Evolutionary conservation across 2,329 filamentous ascomycete genomes (phyloP).

Genomic region (Lasiodiplodia sp.): DNA sequence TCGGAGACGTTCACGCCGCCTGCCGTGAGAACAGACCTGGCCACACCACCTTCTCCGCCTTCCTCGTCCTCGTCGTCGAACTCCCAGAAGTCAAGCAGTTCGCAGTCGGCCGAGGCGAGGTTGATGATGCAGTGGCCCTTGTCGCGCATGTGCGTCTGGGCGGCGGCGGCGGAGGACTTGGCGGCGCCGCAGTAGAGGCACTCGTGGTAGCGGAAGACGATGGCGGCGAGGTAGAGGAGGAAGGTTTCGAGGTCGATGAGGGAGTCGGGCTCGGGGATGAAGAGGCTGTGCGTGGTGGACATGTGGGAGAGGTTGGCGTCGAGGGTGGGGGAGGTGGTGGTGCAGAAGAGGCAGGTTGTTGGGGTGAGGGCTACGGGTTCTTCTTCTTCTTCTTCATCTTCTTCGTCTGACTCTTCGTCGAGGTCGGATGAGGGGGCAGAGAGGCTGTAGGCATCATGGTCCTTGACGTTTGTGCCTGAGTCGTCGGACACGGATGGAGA

Average conservation of each 20-base stretch:
- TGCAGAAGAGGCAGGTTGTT: constrained; percentile 45
- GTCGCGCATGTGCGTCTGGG: constrained; percentile 48
- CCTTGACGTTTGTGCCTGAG: too few species aligned
- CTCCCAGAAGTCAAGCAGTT: constrained; percentile 45
- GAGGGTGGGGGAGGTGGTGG: constrained; percentile 29
- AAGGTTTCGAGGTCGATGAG: constrained; percentile 41
- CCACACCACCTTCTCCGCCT: too few species aligned
- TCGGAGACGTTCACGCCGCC: constrained; percentile 33
- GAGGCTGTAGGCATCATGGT: background rate
- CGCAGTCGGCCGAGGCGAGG: constrained; percentile 40
- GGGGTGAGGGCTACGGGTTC: background rate
- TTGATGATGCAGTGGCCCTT: constrained; percentile 47
- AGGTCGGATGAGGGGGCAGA: background rate
- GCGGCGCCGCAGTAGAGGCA: constrained; percentile 45
- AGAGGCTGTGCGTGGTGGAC: constrained; percentile 38
- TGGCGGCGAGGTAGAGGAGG: constrained; percentile 41
- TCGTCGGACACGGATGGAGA: too few species aligned
- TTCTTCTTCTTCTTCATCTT: background rate
- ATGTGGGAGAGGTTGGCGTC: constrained; percentile 37
- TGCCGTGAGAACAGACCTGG: too few species aligned
- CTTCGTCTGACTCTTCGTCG: background rate
- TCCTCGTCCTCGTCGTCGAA: constrained; percentile 7
- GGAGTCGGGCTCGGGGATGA: constrained; percentile 38
- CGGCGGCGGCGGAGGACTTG: constrained; percentile 26
- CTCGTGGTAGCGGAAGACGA: constrained; percentile 41